Base-by-base conservation (phyloP, 2,329 filamentous ascomycete genomes). In the Fusarium stilboides region DNA sequence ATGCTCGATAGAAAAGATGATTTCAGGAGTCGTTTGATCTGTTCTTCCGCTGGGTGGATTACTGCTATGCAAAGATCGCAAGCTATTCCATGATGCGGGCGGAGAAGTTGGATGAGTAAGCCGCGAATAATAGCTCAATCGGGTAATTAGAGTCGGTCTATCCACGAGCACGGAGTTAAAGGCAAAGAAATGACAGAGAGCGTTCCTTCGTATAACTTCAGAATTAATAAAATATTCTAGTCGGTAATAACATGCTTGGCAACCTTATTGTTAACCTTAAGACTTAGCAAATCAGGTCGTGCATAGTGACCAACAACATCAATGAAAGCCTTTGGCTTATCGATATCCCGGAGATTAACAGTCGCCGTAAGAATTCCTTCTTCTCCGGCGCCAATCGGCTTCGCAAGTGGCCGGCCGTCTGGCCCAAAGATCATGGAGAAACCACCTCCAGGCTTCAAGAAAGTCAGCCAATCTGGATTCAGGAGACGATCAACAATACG, bases 351-450 rank as follows among this genome's bases (percentile, higher is more conserved):
- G 13, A 54, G 10, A 12, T 54, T 54, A 1, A 22, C 31, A 9
- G 19, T 31, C 1, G 42, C 42, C 4, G 42, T 54, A 3, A 54
- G 19, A 6, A 54, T 37, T 1, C 51, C 51, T n/a, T 49, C 51
- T 36, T 54, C 42, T 1, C 51, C 51, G 4, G 47, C 28, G 10
- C 51, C 31, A 5, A 54, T 49, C 9, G 51, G n/a, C 12, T 54
- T 31, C 26, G 51, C 42, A 47, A 54, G 51, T 36, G 51, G 42
- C 17, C 46, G 24, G 14, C 51, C 51, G 1, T 54, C 51, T 1
- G 51, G 51, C 5, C 51, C 51, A 20, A 54, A 54, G 20, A 54
- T 54, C 51, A 54, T 54, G 4, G 51, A 49, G 28, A 54, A 54
- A 26, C 51, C 51, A 2, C 51, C 51, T 9, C 51, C 51, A 5